Evolutionary conservation across 75 land plant species (phyloP), one percentile per base, ranked within the genome.

Genomic region (Larix kaempferi): DNA sequence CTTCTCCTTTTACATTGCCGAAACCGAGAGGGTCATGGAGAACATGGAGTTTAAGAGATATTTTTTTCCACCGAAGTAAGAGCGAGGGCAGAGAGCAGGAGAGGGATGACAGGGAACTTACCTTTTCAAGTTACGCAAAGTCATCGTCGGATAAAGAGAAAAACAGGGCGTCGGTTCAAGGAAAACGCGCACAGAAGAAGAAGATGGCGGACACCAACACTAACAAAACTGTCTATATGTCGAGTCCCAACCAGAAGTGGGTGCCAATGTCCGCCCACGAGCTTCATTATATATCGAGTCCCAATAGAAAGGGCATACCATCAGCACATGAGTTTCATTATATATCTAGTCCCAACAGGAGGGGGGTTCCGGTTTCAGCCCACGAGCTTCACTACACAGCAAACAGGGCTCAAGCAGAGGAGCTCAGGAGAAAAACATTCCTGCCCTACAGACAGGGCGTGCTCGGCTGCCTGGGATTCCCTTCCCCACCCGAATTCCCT

Each of bases 381-480:
- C 95, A 92, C 76, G 93, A 90, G 84, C 59, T 84, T 76, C 95
- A 82, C 67, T 90, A 92, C 87, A 86, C 84, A 33, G 75, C 82
- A 33, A 84, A 92, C 26, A 81, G 93, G 71, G 89, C 89, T 1
- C 90, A 92, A 57, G 88, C 93, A 23, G 95, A 91, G 75, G 90
- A 86, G 77, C 80, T 83, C 75, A 82, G 80, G 76, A 57, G 41
- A 77, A 80, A 79, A 58, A 88, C 90, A 11, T 88, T 80, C 78
- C 35, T 90, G 13, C 88, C 91, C 21, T 88, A 88, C 85, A 83
- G 81, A 75, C 92, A 90, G 61, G 95, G 96, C 7, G 55, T 94
- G 67, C 79, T 94, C 13, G 91, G 95, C 15, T 94, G 92, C 82
- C 65, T 94, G 55, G 96, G 96, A 0, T 91, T 89, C 82, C 84